Evolutionary conservation across 1,139 yeast species (phyloP), one percentile per base, ranked within the genome.

Genomic region (Nakaseomyces kungkrabaensis): DNA sequence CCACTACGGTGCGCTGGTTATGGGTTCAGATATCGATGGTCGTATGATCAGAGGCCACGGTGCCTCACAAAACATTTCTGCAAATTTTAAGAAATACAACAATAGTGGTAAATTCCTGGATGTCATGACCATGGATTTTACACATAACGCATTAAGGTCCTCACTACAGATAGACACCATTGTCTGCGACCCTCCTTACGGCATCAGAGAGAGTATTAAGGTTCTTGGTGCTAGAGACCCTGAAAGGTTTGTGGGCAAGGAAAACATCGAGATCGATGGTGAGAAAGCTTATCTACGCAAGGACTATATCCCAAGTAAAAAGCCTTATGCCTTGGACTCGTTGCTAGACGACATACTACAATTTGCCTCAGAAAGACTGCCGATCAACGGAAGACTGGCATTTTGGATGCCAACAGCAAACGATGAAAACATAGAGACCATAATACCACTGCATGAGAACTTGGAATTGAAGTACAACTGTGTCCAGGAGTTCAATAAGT

Each of bases 341-440:
- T 70, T 92, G 57, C 71, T 94, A 45, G 85, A 82, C 57, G 97
- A 90, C 63, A 70, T 94, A 48, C 72, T 92, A 41, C 68, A 71
- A 27, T 92, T 85, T 71, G 78, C 96, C 0, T 79, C 92, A 1
- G 72, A 74, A 8, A 77, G 92, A 59, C 72, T 92, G 51, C 86
- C 85, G 0, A 71, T 81, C 2, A 78, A 77, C 9, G 96, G 97
- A 0, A 71, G 97, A 54, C 72, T 92, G 37, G 87, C 95, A 26
- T 90, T 89, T 65, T 92, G 99, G 99, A 87, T 92, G 95, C 99
- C 99, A 0, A 85, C 95, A 0, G 95, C 97, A 1, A 89, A 89
- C 62, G 96, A 87, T 58, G 95, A 87, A 56, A 82, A 80, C 57
- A 67, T 72, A 11, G 81, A 82, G 52, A 79, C 85, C 36, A 74